Base-by-base conservation (phyloP, 306 rosid species). In the Gleditsia sinensis region DNA sequence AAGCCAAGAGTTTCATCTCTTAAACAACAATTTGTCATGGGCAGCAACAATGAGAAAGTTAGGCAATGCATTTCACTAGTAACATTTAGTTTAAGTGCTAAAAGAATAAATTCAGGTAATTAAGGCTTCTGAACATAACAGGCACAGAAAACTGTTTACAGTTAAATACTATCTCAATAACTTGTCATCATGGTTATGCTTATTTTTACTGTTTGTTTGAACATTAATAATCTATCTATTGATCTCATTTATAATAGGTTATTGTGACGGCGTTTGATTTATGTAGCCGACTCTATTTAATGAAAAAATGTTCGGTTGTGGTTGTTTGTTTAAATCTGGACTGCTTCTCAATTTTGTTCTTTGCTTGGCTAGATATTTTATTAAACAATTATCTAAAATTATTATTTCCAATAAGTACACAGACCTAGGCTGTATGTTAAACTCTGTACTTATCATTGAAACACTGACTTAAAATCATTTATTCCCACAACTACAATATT, bases 51-150 rank as follows among this genome's bases (percentile, higher is more conserved):
- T 16, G 21, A 51, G 65, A 17, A 54, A 27, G 63, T 27, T 6
- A 14, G 6, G 7, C 54, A 64, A 19, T n/a, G 67, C 48, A 10
- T 43, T 63, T 30, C 42, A 49, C 59, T 34, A 24, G 69, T 45
- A 42, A 54, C 57, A 14, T 32, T 1, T 58, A 68, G 69, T 43
- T n/a, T 20, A 80, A 10, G 23, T 28, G 69, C 32, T 43, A 45
- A 51, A 62, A 70, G 20, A 60, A 61, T 10, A 69, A 17, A 27
- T 6, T 23, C 59, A 58, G 43, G 43, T 34, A 34, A 34, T 66
- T 57, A 57, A n/a, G 42, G 21, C 19, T 25, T 27, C 28, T 56
- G 71, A 66, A 54, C 65, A 66, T 43, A 36, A 25, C 25, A 4
- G 9, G 34, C 11, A 1, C 34, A 40, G 10, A 17, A 78, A 54